These are phyloP conservation scores for Pestalotiopsis sp. DNA, from an alignment of 2,329 filamentous ascomycete species.

Conservation along the genomic window DNA sequence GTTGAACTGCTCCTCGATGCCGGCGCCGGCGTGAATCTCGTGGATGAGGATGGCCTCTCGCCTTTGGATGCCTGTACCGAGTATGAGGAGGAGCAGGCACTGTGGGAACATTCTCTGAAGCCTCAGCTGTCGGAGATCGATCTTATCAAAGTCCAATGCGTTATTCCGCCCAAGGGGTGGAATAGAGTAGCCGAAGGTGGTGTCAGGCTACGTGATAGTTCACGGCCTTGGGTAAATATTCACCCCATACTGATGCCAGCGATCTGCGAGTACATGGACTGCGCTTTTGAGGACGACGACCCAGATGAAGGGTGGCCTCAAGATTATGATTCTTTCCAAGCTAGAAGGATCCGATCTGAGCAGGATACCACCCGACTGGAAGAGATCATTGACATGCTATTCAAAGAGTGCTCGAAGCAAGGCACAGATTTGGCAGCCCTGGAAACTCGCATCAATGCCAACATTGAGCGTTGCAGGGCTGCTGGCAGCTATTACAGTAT, in stretches of 20 bases:
- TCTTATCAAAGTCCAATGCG: neutral
- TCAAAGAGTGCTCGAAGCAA: neutral
- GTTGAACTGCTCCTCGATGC: conserved; percentile 29
- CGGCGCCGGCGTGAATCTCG: conserved; percentile 20
- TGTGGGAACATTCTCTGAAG: neutral
- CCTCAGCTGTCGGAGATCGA: neutral
- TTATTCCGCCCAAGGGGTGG: neutral
- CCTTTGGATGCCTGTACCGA: conserved; percentile 21
- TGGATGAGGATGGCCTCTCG: neutral
- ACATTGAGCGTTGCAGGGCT: neutral
- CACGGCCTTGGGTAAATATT: neutral
- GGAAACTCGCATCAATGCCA: neutral
- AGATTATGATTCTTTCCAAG: neutral
- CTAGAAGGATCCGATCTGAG: neutral
- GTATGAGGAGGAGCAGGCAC: conserved; percentile 18
- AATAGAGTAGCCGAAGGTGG: neutral
- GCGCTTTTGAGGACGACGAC: neutral
- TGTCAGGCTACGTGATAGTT: neutral
- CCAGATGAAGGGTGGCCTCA: neutral
- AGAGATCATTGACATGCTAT: neutral
- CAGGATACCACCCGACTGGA: neutral
- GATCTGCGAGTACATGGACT: neutral
- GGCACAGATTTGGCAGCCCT: neutral
- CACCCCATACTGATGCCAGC: neutral
- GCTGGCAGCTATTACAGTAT: neutral